Conservation (phyloP, 345 rosid genomes). For the Anastatica hierochuntica region DNA sequence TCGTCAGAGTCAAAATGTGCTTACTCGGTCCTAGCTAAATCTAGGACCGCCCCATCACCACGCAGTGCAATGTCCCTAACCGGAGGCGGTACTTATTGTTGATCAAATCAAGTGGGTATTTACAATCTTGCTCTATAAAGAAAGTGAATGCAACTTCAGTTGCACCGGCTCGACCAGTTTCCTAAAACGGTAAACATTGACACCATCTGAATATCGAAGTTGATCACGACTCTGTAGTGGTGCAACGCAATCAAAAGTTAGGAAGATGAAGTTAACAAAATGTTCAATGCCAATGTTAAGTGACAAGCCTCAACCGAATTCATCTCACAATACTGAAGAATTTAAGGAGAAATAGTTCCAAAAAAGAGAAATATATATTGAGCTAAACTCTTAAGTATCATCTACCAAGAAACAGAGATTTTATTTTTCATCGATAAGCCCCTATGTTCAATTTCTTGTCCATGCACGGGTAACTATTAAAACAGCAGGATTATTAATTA, state of each 20-base stretch:
- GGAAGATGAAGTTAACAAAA: too few relatives aligned
- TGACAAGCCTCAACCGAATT: too few relatives aligned
- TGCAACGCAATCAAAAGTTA: constrained; percentile 5
- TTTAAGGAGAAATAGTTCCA: too few relatives aligned
- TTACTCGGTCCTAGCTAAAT: constrained; percentile 57
- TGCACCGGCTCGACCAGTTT: constrained; percentile 99
- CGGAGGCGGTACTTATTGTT: constrained; percentile 84
- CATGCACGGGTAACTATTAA: too few relatives aligned
- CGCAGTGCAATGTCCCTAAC: constrained; percentile 77
- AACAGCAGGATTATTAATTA: too few relatives aligned
- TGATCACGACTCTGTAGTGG: constrained; percentile 68
- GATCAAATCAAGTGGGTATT: constrained; percentile 68
- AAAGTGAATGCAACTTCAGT: constrained; percentile 88
- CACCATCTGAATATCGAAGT: constrained; percentile 89
- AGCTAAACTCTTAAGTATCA: too few relatives aligned
- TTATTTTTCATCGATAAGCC: too few relatives aligned
- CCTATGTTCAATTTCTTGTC: too few relatives aligned
- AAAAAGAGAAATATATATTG: too few relatives aligned
- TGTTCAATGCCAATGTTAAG: too few relatives aligned
- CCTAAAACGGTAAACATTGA: constrained; percentile 91
- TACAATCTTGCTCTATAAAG: constrained; percentile 87
- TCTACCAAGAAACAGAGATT: too few relatives aligned
- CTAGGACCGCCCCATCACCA: constrained; percentile 55
- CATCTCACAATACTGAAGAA: too few relatives aligned
- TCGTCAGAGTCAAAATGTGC: constrained; percentile 60